Percentiles rank a stretch among this genome's conserved stretches.
Evolutionary conservation across 106 monocot genomes (phyloP).

Genomic region (Triglochin maritima): DNA sequence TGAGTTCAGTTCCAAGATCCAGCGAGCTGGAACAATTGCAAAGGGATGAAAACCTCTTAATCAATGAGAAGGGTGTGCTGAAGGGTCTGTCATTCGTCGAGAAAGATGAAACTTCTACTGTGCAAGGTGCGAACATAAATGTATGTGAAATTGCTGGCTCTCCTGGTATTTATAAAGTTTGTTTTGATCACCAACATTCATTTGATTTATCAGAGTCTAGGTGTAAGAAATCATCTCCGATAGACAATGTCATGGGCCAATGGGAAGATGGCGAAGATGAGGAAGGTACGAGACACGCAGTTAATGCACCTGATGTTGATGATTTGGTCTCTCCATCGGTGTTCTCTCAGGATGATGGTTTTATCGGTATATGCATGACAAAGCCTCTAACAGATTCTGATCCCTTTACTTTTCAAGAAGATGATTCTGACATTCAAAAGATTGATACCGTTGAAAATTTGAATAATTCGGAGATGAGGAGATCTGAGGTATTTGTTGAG

Average conservation of each 20-base stretch:
- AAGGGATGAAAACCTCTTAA: background rate
- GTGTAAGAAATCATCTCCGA: too few relatives aligned
- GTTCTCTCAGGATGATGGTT: constrained; percentile 8
- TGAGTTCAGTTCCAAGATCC: constrained; percentile 1
- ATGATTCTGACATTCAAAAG: constrained; percentile 2
- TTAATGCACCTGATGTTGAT: constrained; percentile 5
- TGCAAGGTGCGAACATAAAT: too few relatives aligned
- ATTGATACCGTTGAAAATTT: constrained; percentile 3
- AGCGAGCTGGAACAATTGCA: background rate
- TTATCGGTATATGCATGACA: constrained; percentile 4
- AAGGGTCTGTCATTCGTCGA: too few relatives aligned
- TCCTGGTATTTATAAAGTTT: too few relatives aligned
- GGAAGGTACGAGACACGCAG: background rate
- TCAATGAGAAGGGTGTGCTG: background rate
- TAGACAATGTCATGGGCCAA: too few relatives aligned
- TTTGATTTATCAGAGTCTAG: too few relatives aligned
- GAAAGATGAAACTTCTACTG: too few relatives aligned
- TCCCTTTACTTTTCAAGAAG: constrained; percentile 4
- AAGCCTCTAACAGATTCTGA: constrained; percentile 8
- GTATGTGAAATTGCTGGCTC: too few relatives aligned
- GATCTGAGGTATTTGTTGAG: constrained; percentile 28
- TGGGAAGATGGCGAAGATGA: constrained; percentile 2
- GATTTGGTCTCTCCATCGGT: constrained; percentile 5
- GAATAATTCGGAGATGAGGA: constrained; percentile 1
- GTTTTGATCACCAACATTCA: too few relatives aligned